Evolutionary conservation across 495 filamentous ascomycete species (phyloP).

Genomic region (Neurospora sp.): DNA sequence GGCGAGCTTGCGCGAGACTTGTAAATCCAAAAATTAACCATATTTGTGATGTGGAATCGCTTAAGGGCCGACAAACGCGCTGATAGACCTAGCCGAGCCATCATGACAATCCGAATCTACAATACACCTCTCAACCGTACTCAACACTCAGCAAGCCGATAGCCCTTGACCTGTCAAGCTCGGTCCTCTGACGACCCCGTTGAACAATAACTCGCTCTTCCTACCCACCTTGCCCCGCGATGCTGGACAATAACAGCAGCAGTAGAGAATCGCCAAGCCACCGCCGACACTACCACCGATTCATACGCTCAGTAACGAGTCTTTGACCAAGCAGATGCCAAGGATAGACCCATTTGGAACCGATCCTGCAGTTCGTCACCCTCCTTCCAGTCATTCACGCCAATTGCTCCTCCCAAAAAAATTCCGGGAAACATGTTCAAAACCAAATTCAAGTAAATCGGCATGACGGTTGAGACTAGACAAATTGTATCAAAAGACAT

Average conservation of each 20-base stretch:
- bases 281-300: conserved; percentile 24
- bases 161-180: conserved; percentile 35
- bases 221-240: conserved; percentile 38
- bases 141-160: conserved; percentile 38
- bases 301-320: conserved; percentile 21
- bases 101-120: background rate
- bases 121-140: conserved; percentile 32
- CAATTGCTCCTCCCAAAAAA: conserved; percentile 10
- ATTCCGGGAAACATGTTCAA: too few species aligned
- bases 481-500: too few species aligned
- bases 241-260: conserved; percentile 6
- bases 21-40: conserved; percentile 36
- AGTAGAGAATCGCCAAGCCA: conserved; percentile 23
- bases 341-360: conserved; percentile 5
- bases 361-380: conserved; percentile 4
- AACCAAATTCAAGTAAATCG: too few species aligned
- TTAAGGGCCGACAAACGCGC: background rate
- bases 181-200: conserved; percentile 22
- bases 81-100: background rate
- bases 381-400: conserved; percentile 13
- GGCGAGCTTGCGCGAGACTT: conserved; percentile 50
- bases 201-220: conserved; percentile 17
- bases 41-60: background rate
- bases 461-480: rapidly evolving
- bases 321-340: conserved; percentile 1